Conservation (phyloP, 2,329 filamentous ascomycete genomes). For the Myrmaecium sp. region DNA sequence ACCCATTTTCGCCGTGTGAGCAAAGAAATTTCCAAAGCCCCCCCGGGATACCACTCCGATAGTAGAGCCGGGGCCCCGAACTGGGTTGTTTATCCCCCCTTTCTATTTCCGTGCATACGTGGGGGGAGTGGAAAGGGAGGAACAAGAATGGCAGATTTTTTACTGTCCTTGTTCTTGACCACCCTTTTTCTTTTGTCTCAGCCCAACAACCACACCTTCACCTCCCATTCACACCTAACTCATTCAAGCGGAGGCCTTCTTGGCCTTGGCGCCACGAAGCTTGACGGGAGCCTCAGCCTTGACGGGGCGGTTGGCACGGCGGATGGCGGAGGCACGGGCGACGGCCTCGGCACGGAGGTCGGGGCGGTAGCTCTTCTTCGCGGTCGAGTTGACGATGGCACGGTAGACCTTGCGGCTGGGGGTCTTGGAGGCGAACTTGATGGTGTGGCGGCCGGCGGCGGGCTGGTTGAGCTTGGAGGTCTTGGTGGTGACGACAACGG, state of each 20-base stretch:
- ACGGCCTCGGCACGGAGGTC: slow-evolving; percentile 47
- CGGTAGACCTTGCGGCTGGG: slow-evolving; percentile 80
- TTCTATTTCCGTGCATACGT: too few relatives aligned
- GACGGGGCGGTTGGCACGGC: slow-evolving; percentile 58
- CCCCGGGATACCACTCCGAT: too few relatives aligned
- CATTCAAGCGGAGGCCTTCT: slow-evolving; percentile 38
- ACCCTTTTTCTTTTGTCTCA: too few relatives aligned
- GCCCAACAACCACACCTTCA: too few relatives aligned
- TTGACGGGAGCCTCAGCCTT: slow-evolving; percentile 61
- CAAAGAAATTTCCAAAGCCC: too few relatives aligned
- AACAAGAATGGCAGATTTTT: too few relatives aligned
- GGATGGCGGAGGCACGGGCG: slow-evolving; percentile 73
- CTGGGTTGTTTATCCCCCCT: too few relatives aligned
- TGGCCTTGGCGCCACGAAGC: slow-evolving; percentile 63
- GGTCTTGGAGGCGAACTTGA: slow-evolving; percentile 55
- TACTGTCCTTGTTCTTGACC: too few relatives aligned
- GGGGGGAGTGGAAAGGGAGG: too few relatives aligned
- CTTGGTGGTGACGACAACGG: slow-evolving; percentile 80
- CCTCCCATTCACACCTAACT: too few relatives aligned
- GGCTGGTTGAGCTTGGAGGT: slow-evolving; percentile 55
- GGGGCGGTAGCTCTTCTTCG: slow-evolving; percentile 65
- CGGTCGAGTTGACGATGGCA: slow-evolving; percentile 63
- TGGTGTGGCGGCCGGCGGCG: slow-evolving; percentile 44
- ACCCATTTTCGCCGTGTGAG: too few relatives aligned
- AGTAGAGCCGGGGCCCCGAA: too few relatives aligned